phyloP scores from a whole-genome alignment of 352 stramenopile genomes.

The Pythium sp. region DNA sequence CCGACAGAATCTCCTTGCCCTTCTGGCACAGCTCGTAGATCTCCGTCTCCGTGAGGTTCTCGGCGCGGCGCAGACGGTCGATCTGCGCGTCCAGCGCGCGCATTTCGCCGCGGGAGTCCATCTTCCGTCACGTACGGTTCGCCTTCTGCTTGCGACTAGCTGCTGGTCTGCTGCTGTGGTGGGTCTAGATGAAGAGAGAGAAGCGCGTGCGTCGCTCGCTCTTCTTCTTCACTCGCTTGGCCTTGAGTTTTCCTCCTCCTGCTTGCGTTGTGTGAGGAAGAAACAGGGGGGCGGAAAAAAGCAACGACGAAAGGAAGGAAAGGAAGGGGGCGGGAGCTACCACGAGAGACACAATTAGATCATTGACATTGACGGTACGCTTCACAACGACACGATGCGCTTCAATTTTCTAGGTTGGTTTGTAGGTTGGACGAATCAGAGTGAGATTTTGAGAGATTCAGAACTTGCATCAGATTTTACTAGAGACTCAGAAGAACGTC shows the following conservation, averaged over 20 bases:
- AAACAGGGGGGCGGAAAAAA: background rate
- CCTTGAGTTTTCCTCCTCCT: background rate
- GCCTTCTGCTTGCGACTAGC: background rate
- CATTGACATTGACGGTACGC: too few relatives aligned
- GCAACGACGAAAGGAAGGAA: background rate
- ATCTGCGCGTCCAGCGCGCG: conserved; percentile 87
- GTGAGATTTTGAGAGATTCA: too few relatives aligned
- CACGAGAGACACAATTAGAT: too few relatives aligned
- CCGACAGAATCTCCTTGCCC: conserved; percentile 84
- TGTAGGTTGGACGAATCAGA: too few relatives aligned
- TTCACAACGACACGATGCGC: too few relatives aligned
- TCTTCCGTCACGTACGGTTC: conserved; percentile 14
- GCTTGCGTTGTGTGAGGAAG: background rate
- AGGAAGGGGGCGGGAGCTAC: background rate
- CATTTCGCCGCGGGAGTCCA: conserved; percentile 82
- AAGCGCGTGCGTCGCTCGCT: background rate
- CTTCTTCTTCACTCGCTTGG: background rate
- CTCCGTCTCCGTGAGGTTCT: conserved; percentile 88
- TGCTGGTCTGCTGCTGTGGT: background rate
- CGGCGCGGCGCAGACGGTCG: conserved; percentile 71
- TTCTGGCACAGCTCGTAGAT: conserved; percentile 89
- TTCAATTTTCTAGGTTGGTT: too few relatives aligned
- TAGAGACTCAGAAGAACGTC: too few relatives aligned
- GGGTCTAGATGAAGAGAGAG: background rate
- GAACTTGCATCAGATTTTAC: too few relatives aligned